Conservation (phyloP, 2,329 filamentous ascomycete genomes). For the Aspergillus fructus region DNA sequence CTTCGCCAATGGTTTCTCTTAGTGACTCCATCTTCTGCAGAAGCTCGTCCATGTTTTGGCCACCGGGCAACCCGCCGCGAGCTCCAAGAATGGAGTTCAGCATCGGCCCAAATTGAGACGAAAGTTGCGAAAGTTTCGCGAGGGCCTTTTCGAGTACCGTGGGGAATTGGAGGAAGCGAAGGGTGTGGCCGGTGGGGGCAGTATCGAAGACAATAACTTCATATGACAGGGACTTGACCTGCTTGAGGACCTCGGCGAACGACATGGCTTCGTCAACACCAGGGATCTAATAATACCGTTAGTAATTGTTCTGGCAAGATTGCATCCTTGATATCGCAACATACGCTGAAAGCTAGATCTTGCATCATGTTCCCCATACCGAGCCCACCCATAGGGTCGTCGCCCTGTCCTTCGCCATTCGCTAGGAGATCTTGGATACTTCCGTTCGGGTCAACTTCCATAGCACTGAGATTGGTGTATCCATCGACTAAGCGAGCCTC, state of each 20-base stretch:
- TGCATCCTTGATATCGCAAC: slow-evolving; percentile 11
- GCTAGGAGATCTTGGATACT: slow-evolving; percentile 94
- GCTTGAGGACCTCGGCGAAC: slow-evolving; percentile 97
- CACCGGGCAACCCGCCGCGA: slow-evolving; percentile 76
- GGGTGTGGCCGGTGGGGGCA: slow-evolving; percentile 93
- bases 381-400: slow-evolving; percentile 67
- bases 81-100: slow-evolving; percentile 88
- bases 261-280: slow-evolving; percentile 99
- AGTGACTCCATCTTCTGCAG: slow-evolving; percentile 92
- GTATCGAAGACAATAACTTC: slow-evolving; percentile 99
- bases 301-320: slow-evolving; percentile 1
- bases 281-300: slow-evolving; percentile 68
- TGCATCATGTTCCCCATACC: slow-evolving; percentile 96
- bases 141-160: slow-evolving; percentile 97
- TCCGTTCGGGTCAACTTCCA: slow-evolving; percentile 98
- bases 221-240: slow-evolving; percentile 98
- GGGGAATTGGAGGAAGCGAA: slow-evolving; percentile 97
- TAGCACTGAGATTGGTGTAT: slow-evolving; percentile 90
- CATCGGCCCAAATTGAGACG: slow-evolving; percentile 91
- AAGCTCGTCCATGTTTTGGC: slow-evolving; percentile 89
- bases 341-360: slow-evolving; percentile 88
- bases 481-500: slow-evolving; percentile 90
- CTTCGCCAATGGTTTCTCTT: slow-evolving; percentile 88
- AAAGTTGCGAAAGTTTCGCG: slow-evolving; percentile 94
- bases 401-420: slow-evolving; percentile 63